Evolutionary conservation across 2,329 filamentous ascomycete species (phyloP), one percentile per base, ranked within the genome.

Genomic region (Phoma herbarum): DNA sequence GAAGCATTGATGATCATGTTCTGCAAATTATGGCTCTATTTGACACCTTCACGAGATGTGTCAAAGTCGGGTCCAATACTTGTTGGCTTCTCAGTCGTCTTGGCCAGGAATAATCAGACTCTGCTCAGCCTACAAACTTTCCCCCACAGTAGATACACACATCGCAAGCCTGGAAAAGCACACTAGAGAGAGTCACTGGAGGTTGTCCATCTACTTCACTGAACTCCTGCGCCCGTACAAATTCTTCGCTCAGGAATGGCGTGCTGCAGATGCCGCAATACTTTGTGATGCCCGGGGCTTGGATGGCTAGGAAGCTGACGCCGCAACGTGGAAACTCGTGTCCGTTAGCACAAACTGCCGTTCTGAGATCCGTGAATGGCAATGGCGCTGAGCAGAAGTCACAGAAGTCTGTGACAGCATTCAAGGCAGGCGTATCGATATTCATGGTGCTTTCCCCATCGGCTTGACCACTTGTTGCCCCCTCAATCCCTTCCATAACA

Each of bases 241-340:
- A 74, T 35, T 82, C 79, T 46, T 83, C 80, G 43, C 78, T 79
- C 8, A 85, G 63, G 63, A 80, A 84, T 43, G 82, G 80, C 25
- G 73, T 80, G 12, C 70, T 78, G 64, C 85, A 87, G n/a, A 81
- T 73, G 18, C 80, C 80, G 68, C 85, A 87, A 48, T 77, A 78
- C 64, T 85, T 86, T 12, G 83, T 82, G 2, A 82, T 76, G 1
- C 80, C 80, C 2, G 85, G 84, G 31, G 81, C 79, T 66, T 86
- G 84, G 7, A 87, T 85, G 1, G 83, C 77, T 6, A 85, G 64
- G 50, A 85, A 83, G n/a, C 82, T 84, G 22, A 86, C 62, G 12
- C 78, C 78, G 64, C 85, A 87, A 33, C 85, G 79, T n/a, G 76
- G 81, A 57, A 84, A 86, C 41, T 82, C 59, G 74, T 87, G 85